Evolutionary conservation across 768 basidiomycete genomes (phyloP), one percentile per base, ranked within the genome.

Genomic region (Guyanaporus albipodus): DNA sequence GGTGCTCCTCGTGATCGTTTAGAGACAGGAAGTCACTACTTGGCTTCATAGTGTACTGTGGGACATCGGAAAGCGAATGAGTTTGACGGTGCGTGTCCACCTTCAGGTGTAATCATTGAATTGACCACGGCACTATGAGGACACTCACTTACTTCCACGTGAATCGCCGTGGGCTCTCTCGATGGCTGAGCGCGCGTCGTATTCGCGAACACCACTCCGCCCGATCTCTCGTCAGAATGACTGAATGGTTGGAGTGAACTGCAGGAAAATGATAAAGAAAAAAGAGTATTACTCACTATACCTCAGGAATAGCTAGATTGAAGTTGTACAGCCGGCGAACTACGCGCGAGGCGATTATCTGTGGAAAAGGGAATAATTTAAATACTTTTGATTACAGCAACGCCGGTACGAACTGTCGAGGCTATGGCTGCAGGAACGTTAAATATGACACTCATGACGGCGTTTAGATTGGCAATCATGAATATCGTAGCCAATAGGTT

Each of bases 371-470:
- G 23, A 27, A 10, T 35, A 8, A 42, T 34, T 18, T 4, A 0
- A n/a, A 41, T 40, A 11, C 6, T 11, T 33, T 26, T 18, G 17
- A 34, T 6, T 24, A 15, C 28, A 18, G 49, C 19, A 26, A 4
- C 4, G 39, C 6, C 4, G 46, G 19, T 23, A 63, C 74, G 39
- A 55, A 78, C 75, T 4, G 76, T 79, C 17, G 75, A 75, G 27
- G 69, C 68, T 27, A 79, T 71, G 21, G 78, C 80, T 21, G 82
- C 80, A 35, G 82, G 82, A 14, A 83, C 79, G 50, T 82, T 83
- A 66, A 82, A 82, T 27, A 83, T 73, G 39, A 84, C 67, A 29
- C 70, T 76, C 84, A 86, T 84, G 52, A 85, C 75, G 12, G 77
- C 67, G 59, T 85, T 87, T 32, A 85, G 65, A 56, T 82, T 71